Evolutionary conservation across 148 eudicot genomes (phyloP).

Genomic region (Silene uniflora): DNA sequence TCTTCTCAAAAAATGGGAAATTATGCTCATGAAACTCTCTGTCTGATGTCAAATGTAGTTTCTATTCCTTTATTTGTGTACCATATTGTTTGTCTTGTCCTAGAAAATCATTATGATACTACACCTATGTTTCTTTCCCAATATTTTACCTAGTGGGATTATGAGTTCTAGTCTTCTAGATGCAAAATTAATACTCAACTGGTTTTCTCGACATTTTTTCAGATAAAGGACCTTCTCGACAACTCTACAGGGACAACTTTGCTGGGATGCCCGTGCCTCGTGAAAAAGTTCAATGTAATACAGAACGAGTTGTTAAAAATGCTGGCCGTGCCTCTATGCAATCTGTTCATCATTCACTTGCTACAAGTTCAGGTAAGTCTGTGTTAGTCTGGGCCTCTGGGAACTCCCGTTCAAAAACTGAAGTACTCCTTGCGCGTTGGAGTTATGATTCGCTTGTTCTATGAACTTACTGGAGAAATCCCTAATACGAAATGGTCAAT

Average conservation of each 20-base stretch:
- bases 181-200: not conserved
- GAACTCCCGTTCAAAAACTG: too few species aligned
- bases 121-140: too few species aligned
- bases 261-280: not conserved
- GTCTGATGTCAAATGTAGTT: too few species aligned
- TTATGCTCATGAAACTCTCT: too few species aligned
- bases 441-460: not conserved
- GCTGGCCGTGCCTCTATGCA: not conserved
- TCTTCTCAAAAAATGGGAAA: too few species aligned
- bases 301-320: not conserved
- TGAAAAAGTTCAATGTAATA: not conserved
- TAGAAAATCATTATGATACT: too few species aligned
- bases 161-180: too few species aligned
- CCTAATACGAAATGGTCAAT: not conserved
- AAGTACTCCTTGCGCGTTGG: not conserved
- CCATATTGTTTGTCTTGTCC: not conserved
- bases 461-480: not conserved
- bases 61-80: too few species aligned
- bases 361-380: slow-evolving; percentile 4
- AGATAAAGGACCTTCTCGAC: slow-evolving; percentile 11
- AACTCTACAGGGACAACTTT: not conserved
- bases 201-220: not conserved
- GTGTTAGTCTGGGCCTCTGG: not conserved
- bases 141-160: not conserved
- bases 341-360: not conserved